A percentile compares a stretch with the other conserved stretches of the same genome.
Conservation (phyloP, 108 stramenopile species). For the Chaetoceros muelleri region DNA sequence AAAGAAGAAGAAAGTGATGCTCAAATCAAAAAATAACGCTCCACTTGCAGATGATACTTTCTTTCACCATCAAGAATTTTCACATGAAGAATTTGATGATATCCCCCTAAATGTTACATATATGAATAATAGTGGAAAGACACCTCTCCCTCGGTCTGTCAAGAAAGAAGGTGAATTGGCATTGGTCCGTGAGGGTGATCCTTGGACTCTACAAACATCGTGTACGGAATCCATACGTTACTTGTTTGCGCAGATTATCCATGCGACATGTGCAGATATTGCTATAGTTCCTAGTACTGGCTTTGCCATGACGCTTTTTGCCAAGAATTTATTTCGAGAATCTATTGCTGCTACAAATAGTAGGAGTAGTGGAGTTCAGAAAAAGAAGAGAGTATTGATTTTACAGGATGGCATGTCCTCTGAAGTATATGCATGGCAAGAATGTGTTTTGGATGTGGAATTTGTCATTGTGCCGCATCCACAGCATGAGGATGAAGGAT, state of each 20-base stretch:
- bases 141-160: conserved; percentile 15
- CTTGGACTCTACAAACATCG: conserved; percentile 10
- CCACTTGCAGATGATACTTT: too few relatives aligned
- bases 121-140: conserved; percentile 38
- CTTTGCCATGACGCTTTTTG: conserved; percentile 46
- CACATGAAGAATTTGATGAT: background rate
- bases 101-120: conserved; percentile 7
- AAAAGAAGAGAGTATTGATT: conserved; percentile 20
- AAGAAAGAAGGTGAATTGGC: conserved; percentile 15
- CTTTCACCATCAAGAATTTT: too few relatives aligned
- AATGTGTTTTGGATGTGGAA: conserved; percentile 14
- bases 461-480: conserved; percentile 30
- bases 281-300: conserved; percentile 42
- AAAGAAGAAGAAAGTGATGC: too few relatives aligned
- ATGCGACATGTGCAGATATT: conserved; percentile 16
- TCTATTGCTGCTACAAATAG: conserved; percentile 1
- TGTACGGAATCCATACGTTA: conserved; percentile 13
- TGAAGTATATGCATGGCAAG: conserved; percentile 48
- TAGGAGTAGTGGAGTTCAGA: background rate
- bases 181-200: conserved; percentile 7
- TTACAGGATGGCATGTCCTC: conserved; percentile 42
- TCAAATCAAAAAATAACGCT: too few relatives aligned
- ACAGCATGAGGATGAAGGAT: conserved; percentile 4
- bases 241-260: conserved; percentile 27
- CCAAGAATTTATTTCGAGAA: conserved; percentile 37